These are phyloP conservation scores for Clitocybe nebularis DNA, from an alignment of 1,284 basidiomycete species.

Conservation along the genomic window DNA sequence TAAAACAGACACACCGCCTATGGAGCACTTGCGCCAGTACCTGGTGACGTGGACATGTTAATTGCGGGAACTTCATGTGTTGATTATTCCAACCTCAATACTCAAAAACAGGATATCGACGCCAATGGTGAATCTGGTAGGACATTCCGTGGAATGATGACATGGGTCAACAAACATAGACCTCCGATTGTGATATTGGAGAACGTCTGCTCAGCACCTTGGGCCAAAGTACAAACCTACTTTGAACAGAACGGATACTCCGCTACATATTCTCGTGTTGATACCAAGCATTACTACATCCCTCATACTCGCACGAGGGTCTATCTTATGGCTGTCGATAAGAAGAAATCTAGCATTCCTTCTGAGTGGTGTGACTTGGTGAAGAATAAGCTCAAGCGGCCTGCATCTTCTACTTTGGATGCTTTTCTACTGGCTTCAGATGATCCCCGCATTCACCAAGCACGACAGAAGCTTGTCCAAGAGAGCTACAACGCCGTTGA, in stretches of 20 bases:
- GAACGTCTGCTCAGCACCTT: conserved; percentile 92
- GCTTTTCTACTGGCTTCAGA: conserved; percentile 89
- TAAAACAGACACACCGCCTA: conserved; percentile 82
- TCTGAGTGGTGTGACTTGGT: conserved; percentile 72
- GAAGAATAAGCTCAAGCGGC: conserved; percentile 63
- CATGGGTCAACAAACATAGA: conserved; percentile 84
- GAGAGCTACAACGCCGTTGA: conserved; percentile 61
- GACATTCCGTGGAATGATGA: conserved; percentile 89
- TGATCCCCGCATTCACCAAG: conserved; percentile 87
- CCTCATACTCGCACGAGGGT: conserved; percentile 91
- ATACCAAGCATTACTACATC: conserved; percentile 93
- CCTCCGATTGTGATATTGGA: conserved; percentile 91
- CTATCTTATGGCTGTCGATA: conserved; percentile 79
- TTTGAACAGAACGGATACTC: conserved; percentile 80
- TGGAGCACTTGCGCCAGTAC: conserved; percentile 81
- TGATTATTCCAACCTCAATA: conserved; percentile 94
- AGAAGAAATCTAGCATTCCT: conserved; percentile 55
- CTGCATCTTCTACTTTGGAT: conserved; percentile 87
- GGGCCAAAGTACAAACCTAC: conserved; percentile 73
- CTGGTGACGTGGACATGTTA: conserved; percentile 86
- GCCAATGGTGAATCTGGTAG: conserved; percentile 87
- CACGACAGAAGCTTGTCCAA: conserved; percentile 77
- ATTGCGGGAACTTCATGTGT: conserved; percentile 95
- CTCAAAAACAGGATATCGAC: conserved; percentile 86
- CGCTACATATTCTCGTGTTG: conserved; percentile 70